A percentile compares a stretch with the other conserved stretches of the same genome.
These are phyloP conservation scores for Cucurbita maxima DNA, from an alignment of 306 rosid genomes.

Conservation along the genomic window DNA sequence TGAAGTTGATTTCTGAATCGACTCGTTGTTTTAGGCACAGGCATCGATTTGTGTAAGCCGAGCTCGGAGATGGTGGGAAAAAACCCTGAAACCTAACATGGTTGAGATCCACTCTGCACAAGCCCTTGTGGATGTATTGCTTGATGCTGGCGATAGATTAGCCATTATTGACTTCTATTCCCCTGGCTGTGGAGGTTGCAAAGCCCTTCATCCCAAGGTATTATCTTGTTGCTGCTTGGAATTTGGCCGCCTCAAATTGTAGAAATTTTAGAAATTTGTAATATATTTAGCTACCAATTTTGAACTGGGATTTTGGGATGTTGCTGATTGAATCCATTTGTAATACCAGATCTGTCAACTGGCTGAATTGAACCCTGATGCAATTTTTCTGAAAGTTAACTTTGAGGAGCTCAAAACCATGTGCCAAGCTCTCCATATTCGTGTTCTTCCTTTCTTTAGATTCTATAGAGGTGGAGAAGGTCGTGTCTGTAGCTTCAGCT, in stretches of 20 bases:
- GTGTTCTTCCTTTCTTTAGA: slow-evolving; percentile 77
- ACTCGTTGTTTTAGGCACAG: slow-evolving; percentile 32
- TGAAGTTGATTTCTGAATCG: background rate
- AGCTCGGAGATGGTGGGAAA: slow-evolving; percentile 69
- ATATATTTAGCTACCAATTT: background rate
- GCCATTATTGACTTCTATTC: slow-evolving; percentile 70
- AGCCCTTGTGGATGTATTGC: slow-evolving; percentile 43
- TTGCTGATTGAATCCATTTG: background rate
- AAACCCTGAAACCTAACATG: slow-evolving; percentile 50
- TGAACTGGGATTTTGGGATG: slow-evolving; percentile 1
- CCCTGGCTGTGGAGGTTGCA: slow-evolving; percentile 94
- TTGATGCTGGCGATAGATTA: slow-evolving; percentile 59
- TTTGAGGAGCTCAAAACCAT: slow-evolving; percentile 50
- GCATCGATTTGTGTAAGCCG: slow-evolving; percentile 40
- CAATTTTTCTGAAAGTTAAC: slow-evolving; percentile 54
- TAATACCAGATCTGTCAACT: slow-evolving; percentile 65
- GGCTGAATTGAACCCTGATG: slow-evolving; percentile 48
- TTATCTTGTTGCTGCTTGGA: background rate
- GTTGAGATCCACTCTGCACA: slow-evolving; percentile 57
- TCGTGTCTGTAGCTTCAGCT: slow-evolving; percentile 66
- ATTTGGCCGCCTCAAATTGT: background rate
- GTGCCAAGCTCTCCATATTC: slow-evolving; percentile 56
- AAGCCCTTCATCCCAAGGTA: slow-evolving; percentile 79
- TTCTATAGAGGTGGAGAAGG: slow-evolving; percentile 76
- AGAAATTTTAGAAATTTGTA: background rate